These are phyloP conservation scores for Aspergillus phoenicis DNA, from an alignment of 2,329 filamentous ascomycete species.

Conservation along the genomic window DNA sequence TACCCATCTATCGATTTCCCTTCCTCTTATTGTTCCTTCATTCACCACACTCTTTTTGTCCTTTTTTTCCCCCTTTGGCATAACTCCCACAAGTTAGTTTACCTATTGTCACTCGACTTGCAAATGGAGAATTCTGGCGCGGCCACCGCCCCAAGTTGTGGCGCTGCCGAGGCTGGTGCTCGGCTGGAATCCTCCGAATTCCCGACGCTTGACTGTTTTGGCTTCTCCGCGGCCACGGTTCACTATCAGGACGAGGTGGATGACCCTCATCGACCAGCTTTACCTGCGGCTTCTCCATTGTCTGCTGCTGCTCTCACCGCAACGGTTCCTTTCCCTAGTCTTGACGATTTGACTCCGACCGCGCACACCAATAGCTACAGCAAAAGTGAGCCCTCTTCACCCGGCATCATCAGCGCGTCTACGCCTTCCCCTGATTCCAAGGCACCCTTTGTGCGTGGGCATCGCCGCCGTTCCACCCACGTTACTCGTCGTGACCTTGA, in stretches of 20 bases:
- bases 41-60: not conserved
- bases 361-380: not conserved
- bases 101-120: not conserved
- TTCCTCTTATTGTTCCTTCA: not conserved
- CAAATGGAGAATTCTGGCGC: slow-evolving; percentile 12
- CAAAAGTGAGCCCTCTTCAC: slow-evolving; percentile 14
- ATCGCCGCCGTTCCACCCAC: slow-evolving; percentile 47
- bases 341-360: slow-evolving; percentile 1
- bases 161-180: slow-evolving; percentile 17
- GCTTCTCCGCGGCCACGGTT: slow-evolving; percentile 5
- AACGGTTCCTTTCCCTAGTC: not conserved
- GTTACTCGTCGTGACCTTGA: slow-evolving; percentile 43
- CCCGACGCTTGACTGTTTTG: slow-evolving; percentile 28
- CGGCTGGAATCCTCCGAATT: slow-evolving; percentile 22
- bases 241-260: not conserved
- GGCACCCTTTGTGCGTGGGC: slow-evolving; percentile 40
- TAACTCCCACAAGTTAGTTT: not conserved
- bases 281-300: not conserved
- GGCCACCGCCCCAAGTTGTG: slow-evolving; percentile 15
- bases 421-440: slow-evolving; percentile 34
- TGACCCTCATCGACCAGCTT: not conserved
- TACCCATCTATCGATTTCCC: not conserved
- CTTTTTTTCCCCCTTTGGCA: not conserved
- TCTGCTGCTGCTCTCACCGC: slow-evolving; percentile 1
- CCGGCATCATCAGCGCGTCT: slow-evolving; percentile 37